Conservation (phyloP, 148 eudicot genomes). For the Camellia japonica region DNA sequence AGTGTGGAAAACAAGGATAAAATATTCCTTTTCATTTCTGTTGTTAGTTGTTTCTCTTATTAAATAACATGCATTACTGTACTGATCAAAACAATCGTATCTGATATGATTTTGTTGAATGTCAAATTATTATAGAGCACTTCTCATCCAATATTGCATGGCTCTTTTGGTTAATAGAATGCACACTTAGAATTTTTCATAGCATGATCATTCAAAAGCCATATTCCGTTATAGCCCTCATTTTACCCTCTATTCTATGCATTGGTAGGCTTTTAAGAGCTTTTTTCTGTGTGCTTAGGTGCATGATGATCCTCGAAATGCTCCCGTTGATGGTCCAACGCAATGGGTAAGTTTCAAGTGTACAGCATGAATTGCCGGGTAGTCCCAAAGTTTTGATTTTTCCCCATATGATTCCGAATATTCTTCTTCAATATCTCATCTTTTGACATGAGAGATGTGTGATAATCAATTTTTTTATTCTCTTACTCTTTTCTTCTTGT, state of each 20-base stretch:
- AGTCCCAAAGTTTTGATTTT: neutral
- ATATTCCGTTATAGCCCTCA: neutral
- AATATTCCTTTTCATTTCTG: neutral
- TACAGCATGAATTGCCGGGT: neutral
- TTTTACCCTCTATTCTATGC: neutral
- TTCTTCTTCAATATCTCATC: no score
- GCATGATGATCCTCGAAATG: constrained; percentile 86
- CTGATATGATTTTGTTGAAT: neutral
- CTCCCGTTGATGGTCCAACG: constrained; percentile 96
- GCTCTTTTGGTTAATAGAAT: neutral
- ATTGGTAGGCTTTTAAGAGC: constrained; percentile 13
- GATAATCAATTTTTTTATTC: no score
- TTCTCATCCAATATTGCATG: neutral
- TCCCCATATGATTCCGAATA: neutral
- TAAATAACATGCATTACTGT: neutral
- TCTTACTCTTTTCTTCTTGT: no score
- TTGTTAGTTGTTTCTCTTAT: neutral
- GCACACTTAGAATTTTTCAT: neutral
- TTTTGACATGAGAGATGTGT: no score
- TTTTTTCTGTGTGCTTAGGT: constrained; percentile 41
- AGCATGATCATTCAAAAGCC: neutral
- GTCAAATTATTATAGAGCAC: neutral
- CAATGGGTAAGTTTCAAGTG: constrained; percentile 67
- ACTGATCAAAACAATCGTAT: neutral
- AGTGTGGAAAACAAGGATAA: neutral